phyloP scores from a whole-genome alignment of 2,329 filamentous ascomycete species.

The Colletotrichum horii region DNA sequence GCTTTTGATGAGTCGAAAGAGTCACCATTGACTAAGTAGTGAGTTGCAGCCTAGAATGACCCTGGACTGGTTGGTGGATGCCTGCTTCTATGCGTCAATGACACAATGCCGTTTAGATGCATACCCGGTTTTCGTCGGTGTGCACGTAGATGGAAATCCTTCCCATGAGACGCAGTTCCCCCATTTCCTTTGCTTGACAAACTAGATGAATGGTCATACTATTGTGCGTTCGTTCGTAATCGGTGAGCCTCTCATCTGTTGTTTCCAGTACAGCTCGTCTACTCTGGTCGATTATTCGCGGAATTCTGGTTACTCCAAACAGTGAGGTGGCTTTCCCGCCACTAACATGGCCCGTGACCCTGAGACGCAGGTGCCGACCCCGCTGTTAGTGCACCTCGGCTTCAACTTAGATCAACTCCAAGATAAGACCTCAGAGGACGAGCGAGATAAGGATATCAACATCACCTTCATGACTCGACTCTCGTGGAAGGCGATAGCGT shows the following conservation, averaged over 20 bases:
- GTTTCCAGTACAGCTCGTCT: neutral
- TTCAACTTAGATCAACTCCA: neutral
- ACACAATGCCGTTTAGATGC: neutral
- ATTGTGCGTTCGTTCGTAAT: neutral
- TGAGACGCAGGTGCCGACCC: neutral
- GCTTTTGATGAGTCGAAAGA: neutral
- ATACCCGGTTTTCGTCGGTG: neutral
- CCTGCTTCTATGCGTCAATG: neutral
- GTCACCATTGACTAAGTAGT: constrained; percentile 1
- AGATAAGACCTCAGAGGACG: neutral
- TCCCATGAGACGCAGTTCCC: neutral
- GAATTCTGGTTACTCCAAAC: neutral
- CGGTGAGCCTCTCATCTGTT: neutral
- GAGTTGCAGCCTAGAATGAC: neutral
- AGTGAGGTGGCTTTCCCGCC: neutral
- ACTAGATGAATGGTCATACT: neutral
- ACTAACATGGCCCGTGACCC: neutral
- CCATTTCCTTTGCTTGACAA: neutral
- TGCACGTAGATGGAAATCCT: neutral
- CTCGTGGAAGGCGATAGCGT: neutral
- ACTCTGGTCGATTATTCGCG: neutral
- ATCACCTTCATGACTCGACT: neutral
- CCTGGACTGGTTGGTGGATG: neutral
- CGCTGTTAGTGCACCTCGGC: constrained; percentile 12
- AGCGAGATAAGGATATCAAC: neutral